Base-by-base conservation (phyloP, 2,329 filamentous ascomycete species). In the Colletotrichum graminicola region DNA sequence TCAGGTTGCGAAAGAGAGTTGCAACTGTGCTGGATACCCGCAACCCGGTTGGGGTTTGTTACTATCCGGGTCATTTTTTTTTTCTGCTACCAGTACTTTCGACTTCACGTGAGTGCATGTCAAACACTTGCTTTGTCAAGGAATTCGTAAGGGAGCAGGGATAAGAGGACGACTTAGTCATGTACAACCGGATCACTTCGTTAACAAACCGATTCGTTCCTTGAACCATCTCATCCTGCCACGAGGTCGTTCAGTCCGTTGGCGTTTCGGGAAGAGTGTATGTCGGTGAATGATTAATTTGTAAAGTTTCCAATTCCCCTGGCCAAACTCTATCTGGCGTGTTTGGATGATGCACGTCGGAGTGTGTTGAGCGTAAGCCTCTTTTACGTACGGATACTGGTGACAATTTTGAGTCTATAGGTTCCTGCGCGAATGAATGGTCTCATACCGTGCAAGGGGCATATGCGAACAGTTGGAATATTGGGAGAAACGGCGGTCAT, bases 191-290 rank as follows among this genome's bases (percentile, higher is more conserved):
- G 26, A 47, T 54, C 64, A 52, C 67, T 52, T 52, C 57, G 57
- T 47, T 23, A 5, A 12, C 11, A 56, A 56, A 36, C 34, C 7
- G 14, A 39, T 26, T 29, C 1, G 23, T 23, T 52, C 29, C 34
- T 23, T 21, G 59, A 39, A 51, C 29, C 57, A 52, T 62, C 57
- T 56, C 57, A 71, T 62, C 43, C 67, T 62, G 56, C 67, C 63
- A 67, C 51, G 63, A 67, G 63, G 63, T n/a, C n/a, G 18, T 63
- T 41, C 51, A 55, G 14, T 14, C 54, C 26, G 49, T 49, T 54
- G 29, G 57, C 39, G 56, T 67, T 55, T 47, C 47, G 49, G n/a
- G n/a, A 16, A n/a, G 21, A 36, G 32, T 18, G 59, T 39, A 11
- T 23, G 12, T 39, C 36, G n/a, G 10, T 8, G 21, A 39, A 26